phyloP scores from a whole-genome alignment of 2,329 filamentous ascomycete genomes.

The Passalora sequoiae region DNA sequence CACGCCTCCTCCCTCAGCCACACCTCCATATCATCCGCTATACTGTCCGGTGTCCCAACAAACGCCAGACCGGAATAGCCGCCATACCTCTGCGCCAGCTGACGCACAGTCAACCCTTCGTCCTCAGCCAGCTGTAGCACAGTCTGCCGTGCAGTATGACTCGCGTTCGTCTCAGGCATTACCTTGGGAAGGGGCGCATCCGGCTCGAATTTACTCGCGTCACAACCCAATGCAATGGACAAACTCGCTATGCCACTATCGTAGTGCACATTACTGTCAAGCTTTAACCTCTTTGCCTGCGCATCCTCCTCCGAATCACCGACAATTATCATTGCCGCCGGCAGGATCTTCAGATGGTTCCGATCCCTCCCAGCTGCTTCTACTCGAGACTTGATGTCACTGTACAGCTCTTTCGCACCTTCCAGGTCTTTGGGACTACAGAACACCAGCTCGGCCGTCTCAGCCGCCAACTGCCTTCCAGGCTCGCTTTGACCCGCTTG shows the following conservation, averaged over 20 bases:
- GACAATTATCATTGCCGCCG: conserved; percentile 26
- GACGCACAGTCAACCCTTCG: conserved; percentile 23
- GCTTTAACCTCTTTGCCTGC: conserved; percentile 22
- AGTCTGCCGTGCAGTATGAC: conserved; percentile 18
- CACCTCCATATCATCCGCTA: conserved; percentile 23
- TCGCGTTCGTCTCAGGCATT: conserved; percentile 24
- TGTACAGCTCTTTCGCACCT: conserved; percentile 21
- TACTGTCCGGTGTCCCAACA: conserved; percentile 19
- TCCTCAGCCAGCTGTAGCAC: conserved; percentile 21
- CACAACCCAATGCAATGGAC: conserved; percentile 22
- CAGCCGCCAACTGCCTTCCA: conserved; percentile 24
- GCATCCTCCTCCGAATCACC: conserved; percentile 24
- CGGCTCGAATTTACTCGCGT: conserved; percentile 21
- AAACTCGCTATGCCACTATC: conserved; percentile 25
- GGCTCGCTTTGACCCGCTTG: conserved; percentile 27
- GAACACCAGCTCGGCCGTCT: conserved; percentile 27
- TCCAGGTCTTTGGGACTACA: conserved; percentile 24
- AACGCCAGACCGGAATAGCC: conserved; percentile 24
- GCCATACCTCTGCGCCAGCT: conserved; percentile 24
- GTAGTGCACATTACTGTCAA: conserved; percentile 24
- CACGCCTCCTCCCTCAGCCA: conserved; percentile 23
- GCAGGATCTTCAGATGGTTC: conserved; percentile 25
- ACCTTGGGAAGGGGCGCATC: conserved; percentile 23
- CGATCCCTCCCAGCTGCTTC: conserved; percentile 19
- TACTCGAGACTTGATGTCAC: conserved; percentile 23